phyloP scores from a whole-genome alignment of 2,329 filamentous ascomycete genomes.

The Pseudocercospora fijiensis region DNA sequence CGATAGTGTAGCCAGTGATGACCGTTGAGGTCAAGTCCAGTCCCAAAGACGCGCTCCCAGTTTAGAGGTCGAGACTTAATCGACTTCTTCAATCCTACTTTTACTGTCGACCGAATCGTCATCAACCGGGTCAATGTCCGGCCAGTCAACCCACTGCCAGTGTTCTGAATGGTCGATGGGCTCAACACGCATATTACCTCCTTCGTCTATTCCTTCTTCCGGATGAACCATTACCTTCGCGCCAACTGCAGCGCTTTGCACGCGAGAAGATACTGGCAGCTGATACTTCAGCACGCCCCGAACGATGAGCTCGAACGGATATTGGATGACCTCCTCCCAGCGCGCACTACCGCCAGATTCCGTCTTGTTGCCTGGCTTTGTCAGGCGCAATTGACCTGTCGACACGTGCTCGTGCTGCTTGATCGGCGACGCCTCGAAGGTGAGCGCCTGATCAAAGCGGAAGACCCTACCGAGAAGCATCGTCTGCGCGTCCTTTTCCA shows the following conservation, averaged over 20 bases:
- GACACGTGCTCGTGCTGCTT: slow-evolving; percentile 70
- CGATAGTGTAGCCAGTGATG: slow-evolving; percentile 19
- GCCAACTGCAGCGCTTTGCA: slow-evolving; percentile 53
- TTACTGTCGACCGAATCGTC: slow-evolving; percentile 9
- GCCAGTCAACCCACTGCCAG: slow-evolving; percentile 38
- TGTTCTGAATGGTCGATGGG: slow-evolving; percentile 31
- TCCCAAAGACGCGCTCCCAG: not conserved
- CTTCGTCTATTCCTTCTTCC: slow-evolving; percentile 36
- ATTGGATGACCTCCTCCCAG: slow-evolving; percentile 86
- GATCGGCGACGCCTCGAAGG: slow-evolving; percentile 87
- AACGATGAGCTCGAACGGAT: slow-evolving; percentile 91
- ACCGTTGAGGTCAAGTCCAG: slow-evolving; percentile 6
- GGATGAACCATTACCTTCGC: slow-evolving; percentile 44
- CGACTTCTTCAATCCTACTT: slow-evolving; percentile 12
- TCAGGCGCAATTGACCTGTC: slow-evolving; percentile 77
- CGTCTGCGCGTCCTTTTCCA: slow-evolving; percentile 67
- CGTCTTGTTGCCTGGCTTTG: slow-evolving; percentile 83
- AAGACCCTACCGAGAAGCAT: slow-evolving; percentile 89
- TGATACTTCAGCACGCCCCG: slow-evolving; percentile 86
- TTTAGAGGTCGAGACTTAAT: not conserved
- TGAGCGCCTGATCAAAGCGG: slow-evolving; percentile 81
- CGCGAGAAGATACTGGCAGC: slow-evolving; percentile 58
- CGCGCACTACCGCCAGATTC: slow-evolving; percentile 75
- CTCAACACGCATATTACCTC: slow-evolving; percentile 36
- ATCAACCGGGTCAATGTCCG: slow-evolving; percentile 20